Conservation (phyloP, 306 rosid species). For the Hippophae rhamnoides region DNA sequence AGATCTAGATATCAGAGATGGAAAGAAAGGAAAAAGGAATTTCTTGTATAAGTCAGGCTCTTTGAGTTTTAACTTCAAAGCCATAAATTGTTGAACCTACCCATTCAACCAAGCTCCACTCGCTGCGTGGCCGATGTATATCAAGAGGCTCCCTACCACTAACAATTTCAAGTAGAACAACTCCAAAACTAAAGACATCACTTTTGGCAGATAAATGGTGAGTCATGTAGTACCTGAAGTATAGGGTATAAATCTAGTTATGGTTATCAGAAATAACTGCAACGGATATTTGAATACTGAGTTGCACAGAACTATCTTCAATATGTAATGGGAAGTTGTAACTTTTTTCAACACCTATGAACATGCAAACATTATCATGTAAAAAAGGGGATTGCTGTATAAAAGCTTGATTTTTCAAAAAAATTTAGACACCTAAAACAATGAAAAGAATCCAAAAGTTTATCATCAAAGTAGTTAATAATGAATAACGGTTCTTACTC, state of each 20-base stretch:
- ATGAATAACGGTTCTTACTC: slow-evolving; percentile 45
- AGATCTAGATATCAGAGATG: too few relatives aligned
- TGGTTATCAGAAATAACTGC: too few relatives aligned
- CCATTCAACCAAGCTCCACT: slow-evolving; percentile 97
- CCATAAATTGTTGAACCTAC: slow-evolving; percentile 25
- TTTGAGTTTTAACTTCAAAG: too few relatives aligned
- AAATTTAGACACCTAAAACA: background rate
- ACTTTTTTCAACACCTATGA: background rate
- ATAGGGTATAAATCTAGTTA: slow-evolving; percentile 4
- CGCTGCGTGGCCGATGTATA: slow-evolving; percentile 56
- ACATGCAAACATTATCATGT: too few relatives aligned
- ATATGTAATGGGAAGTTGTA: background rate
- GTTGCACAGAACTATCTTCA: slow-evolving; percentile 10
- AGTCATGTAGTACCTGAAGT: slow-evolving; percentile 71
- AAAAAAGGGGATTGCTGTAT: too few relatives aligned
- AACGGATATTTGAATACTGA: background rate
- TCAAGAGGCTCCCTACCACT: slow-evolving; percentile 80
- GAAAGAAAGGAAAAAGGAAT: too few relatives aligned
- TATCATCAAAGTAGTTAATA: background rate
- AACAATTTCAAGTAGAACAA: slow-evolving; percentile 80
- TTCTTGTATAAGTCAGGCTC: too few relatives aligned
- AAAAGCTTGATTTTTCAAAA: too few relatives aligned
- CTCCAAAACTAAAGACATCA: slow-evolving; percentile 90
- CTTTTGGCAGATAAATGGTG: slow-evolving; percentile 80
- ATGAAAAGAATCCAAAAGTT: slow-evolving; percentile 1